Evolutionary conservation across 1,284 basidiomycete species (phyloP).

Genomic region (Apiotrichum mycotoxinovorans): DNA sequence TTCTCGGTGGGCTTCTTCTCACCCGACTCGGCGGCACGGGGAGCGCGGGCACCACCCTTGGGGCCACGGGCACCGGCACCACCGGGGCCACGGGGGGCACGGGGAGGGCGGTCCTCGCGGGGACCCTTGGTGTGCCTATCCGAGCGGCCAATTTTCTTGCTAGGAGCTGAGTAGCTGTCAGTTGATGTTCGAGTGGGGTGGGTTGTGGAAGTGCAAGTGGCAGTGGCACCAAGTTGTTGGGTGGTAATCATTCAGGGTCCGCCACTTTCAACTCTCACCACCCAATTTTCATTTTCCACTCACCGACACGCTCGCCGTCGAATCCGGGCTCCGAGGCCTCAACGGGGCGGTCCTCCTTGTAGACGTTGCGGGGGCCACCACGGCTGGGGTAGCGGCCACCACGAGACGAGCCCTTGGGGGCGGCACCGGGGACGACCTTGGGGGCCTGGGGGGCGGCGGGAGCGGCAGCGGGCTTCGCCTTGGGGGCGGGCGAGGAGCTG

Average conservation of each 20-base stretch:
- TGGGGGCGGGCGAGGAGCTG: constrained; percentile 33
- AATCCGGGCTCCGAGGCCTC: constrained; percentile 39
- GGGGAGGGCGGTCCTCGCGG: constrained; percentile 33
- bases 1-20: constrained; percentile 76
- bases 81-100: constrained; percentile 31
- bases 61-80: constrained; percentile 37
- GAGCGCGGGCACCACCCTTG: constrained; percentile 33
- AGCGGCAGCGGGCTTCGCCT: constrained; percentile 21
- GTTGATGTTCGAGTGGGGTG: neutral
- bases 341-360: constrained; percentile 26
- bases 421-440: constrained; percentile 36
- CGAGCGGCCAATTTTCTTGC: constrained; percentile 36
- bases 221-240: too few species aligned
- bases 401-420: constrained; percentile 25
- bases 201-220: neutral
- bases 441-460: constrained; percentile 26
- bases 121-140: constrained; percentile 49
- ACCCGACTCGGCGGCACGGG: constrained; percentile 59
- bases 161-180: constrained; percentile 23
- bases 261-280: too few species aligned
- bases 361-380: constrained; percentile 42
- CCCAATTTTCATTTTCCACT: constrained; percentile 15
- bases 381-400: constrained; percentile 37
- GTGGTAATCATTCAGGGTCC: neutral
- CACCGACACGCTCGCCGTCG: constrained; percentile 50